Percentiles rank a stretch among this genome's conserved stretches.
Evolutionary conservation across 495 filamentous ascomycete genomes (phyloP).

Genomic region (Chaetomidium leptoderma): DNA sequence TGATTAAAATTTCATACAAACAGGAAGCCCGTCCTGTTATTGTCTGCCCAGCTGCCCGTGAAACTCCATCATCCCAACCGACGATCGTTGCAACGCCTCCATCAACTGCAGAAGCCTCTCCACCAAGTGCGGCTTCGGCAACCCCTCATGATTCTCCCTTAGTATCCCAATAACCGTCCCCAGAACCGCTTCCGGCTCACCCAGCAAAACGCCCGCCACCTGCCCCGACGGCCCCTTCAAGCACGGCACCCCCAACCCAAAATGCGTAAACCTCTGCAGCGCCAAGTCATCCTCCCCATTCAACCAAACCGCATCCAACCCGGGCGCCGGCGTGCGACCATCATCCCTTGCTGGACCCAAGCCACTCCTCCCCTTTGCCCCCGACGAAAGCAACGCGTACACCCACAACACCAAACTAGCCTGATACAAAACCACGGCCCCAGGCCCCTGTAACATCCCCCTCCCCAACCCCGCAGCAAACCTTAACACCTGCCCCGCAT

Average conservation of each 20-base stretch:
- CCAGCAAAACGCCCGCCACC: not conserved
- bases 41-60: constrained; percentile 3
- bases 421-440: constrained; percentile 11
- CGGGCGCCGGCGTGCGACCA: too few species aligned
- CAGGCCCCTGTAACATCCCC: not conserved
- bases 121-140: constrained; percentile 11
- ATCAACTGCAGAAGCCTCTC: constrained; percentile 14
- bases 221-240: not conserved
- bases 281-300: constrained; percentile 13
- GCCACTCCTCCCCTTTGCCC: not conserved
- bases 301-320: constrained; percentile 4
- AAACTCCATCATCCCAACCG: constrained; percentile 10
- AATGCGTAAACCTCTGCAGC: constrained; percentile 9
- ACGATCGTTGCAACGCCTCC: constrained; percentile 10
- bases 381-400: constrained; percentile 5
- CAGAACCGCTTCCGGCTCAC: constrained; percentile 8
- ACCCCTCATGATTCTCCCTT: constrained; percentile 10
- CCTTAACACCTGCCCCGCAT: constrained; percentile 54
- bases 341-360: not conserved
- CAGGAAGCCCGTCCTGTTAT: too few species aligned
- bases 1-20: too few species aligned
- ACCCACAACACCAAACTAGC: constrained; percentile 14
- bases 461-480: constrained; percentile 33
- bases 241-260: constrained; percentile 7
- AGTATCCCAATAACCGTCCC: constrained; percentile 6